A percentile compares a stretch with the other conserved stretches of the same genome.
Evolutionary conservation across 2,329 filamentous ascomycete genomes (phyloP).

Genomic region (Zopfia rhizophila): DNA sequence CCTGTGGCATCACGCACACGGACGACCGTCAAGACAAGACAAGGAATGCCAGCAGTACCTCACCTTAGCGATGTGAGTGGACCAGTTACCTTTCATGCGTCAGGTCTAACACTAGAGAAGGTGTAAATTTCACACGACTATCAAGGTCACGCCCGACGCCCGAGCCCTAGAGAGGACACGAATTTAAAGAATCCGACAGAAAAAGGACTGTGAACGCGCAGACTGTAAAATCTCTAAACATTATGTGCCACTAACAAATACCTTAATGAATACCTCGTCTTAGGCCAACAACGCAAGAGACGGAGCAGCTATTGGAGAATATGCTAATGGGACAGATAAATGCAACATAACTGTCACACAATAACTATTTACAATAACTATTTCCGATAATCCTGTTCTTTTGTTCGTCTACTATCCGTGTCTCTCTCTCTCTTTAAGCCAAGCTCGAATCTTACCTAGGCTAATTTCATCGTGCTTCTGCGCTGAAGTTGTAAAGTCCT

Average conservation of each 20-base stretch:
- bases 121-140: slow-evolving; percentile 10
- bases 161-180: not conserved
- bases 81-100: not conserved
- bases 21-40: too few species aligned
- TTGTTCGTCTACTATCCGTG: too few species aligned
- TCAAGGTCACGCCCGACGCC: slow-evolving; percentile 8
- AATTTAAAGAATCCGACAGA: slow-evolving; percentile 7
- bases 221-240: slow-evolving; percentile 6
- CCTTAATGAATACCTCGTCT: not conserved
- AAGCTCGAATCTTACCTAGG: slow-evolving; percentile 20
- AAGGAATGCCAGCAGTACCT: too few species aligned
- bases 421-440: slow-evolving; percentile 15
- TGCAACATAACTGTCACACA: slow-evolving; percentile 1
- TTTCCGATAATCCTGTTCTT: too few species aligned
- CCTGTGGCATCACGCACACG: too few species aligned
- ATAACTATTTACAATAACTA: too few species aligned
- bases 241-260: slow-evolving; percentile 6
- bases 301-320: not conserved
- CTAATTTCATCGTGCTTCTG: slow-evolving; percentile 22
- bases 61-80: not conserved
- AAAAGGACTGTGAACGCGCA: slow-evolving; percentile 9
- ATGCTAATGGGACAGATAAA: slow-evolving; percentile 1
- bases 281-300: slow-evolving; percentile 4
- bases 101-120: slow-evolving; percentile 3
- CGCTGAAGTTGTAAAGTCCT: slow-evolving; percentile 27